A percentile compares a stretch with the other conserved stretches of the same genome.
phyloP scores from a whole-genome alignment of 768 basidiomycete species.

The Boletus rubescentipes region DNA sequence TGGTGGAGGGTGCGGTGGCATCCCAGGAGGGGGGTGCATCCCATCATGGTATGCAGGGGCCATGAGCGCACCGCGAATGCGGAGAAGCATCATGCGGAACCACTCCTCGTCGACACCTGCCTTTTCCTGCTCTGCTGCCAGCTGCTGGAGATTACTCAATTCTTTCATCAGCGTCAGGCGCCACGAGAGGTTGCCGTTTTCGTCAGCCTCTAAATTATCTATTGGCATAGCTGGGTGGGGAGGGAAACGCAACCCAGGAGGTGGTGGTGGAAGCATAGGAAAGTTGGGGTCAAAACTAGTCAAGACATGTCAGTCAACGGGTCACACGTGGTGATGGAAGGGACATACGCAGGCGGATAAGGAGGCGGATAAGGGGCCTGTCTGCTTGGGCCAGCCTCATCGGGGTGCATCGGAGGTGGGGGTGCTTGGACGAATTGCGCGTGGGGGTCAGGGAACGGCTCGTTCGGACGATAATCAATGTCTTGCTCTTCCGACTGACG shows the following conservation, averaged over 20 bases:
- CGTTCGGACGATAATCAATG: slow-evolving; percentile 61
- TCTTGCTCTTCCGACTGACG: slow-evolving; percentile 58
- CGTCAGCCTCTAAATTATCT: slow-evolving; percentile 73
- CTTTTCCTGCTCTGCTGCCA: slow-evolving; percentile 83
- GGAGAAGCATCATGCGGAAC: slow-evolving; percentile 83
- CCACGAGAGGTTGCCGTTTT: slow-evolving; percentile 81
- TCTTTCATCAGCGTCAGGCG: slow-evolving; percentile 79
- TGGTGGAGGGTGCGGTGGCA: slow-evolving; percentile 36
- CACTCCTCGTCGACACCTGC: slow-evolving; percentile 78
- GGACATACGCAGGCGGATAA: slow-evolving; percentile 52
- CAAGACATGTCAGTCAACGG: slow-evolving; percentile 12
- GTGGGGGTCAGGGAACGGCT: slow-evolving; percentile 55
- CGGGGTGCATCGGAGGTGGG: slow-evolving; percentile 51
- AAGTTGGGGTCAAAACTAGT: slow-evolving; percentile 74
- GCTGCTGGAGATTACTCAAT: slow-evolving; percentile 67
- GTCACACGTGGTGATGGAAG: not conserved
- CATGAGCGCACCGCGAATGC: slow-evolving; percentile 74
- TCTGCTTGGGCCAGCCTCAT: slow-evolving; percentile 60
- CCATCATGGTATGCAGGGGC: slow-evolving; percentile 40
- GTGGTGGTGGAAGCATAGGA: slow-evolving; percentile 55
- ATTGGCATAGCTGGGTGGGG: slow-evolving; percentile 57
- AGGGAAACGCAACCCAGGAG: slow-evolving; percentile 60
- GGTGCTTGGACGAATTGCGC: slow-evolving; percentile 53
- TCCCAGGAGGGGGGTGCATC: slow-evolving; percentile 38
- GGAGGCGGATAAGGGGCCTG: slow-evolving; percentile 61